A percentile compares a stretch with the other conserved stretches of the same genome.
Evolutionary conservation across 129 eudicot species (phyloP).

Genomic region (Lactuca saligna): DNA sequence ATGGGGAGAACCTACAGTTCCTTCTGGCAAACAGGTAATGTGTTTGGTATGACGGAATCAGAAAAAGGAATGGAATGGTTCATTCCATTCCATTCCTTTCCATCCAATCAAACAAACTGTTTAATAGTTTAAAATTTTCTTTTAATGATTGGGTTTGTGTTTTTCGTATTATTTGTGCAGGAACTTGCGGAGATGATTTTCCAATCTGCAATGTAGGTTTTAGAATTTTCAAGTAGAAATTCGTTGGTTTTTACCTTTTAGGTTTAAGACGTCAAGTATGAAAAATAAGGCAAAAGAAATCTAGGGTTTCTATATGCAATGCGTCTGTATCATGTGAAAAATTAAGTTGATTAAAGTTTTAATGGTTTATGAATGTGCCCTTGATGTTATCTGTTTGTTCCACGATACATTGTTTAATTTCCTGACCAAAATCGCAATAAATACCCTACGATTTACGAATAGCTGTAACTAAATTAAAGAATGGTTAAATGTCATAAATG

Average conservation of each 20-base stretch:
- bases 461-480: no score
- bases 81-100: no score
- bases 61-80: no score
- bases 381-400: background rate
- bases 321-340: conserved; percentile 9
- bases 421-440: background rate
- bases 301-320: conserved; percentile 1
- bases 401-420: no score
- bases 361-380: background rate
- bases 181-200: conserved; percentile 97
- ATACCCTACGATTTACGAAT: no score
- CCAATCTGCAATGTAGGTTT: conserved; percentile 67
- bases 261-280: background rate
- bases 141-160: background rate
- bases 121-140: no score
- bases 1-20: conserved; percentile 93
- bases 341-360: background rate
- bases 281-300: conserved; percentile 22
- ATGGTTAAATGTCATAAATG: no score
- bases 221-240: conserved; percentile 19
- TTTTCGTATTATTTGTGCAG: conserved; percentile 42
- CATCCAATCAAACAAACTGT: no score
- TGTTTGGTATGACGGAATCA: no score
- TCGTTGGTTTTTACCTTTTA: conserved; percentile 6
- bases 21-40: conserved; percentile 91